A percentile compares a stretch with the other conserved stretches of the same genome.
phyloP scores from a whole-genome alignment of 768 basidiomycete genomes.

The Lactarius vividus region DNA sequence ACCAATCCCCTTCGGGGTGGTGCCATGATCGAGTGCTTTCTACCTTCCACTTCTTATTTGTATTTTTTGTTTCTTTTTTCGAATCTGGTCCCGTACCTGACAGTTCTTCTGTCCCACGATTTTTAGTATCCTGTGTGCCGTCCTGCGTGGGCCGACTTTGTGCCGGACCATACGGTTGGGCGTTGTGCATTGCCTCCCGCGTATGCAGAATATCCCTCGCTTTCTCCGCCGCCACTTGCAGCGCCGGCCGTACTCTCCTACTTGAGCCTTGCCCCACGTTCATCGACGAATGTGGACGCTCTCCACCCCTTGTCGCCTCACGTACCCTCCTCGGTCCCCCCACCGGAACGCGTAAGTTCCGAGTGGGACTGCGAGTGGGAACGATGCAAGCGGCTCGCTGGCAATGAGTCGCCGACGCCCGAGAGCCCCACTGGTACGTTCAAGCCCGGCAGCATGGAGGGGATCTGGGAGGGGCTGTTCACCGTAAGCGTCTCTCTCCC shows the following conservation, averaged over 20 bases:
- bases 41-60: background rate
- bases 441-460: slow-evolving; percentile 66
- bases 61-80: background rate
- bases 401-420: slow-evolving; percentile 35
- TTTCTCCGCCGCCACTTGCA: slow-evolving; percentile 61
- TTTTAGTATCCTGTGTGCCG: slow-evolving; percentile 59
- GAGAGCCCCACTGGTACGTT: slow-evolving; percentile 47
- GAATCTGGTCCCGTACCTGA: background rate
- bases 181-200: slow-evolving; percentile 15
- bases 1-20: background rate
- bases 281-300: slow-evolving; percentile 29
- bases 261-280: slow-evolving; percentile 47
- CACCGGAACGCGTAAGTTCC: slow-evolving; percentile 34
- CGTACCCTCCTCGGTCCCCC: slow-evolving; percentile 28
- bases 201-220: slow-evolving; percentile 40
- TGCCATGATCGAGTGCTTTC: background rate
- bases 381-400: slow-evolving; percentile 42
- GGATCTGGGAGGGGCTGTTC: slow-evolving; percentile 79
- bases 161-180: slow-evolving; percentile 35
- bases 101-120: slow-evolving; percentile 1
- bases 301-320: slow-evolving; percentile 32
- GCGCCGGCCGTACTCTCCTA: slow-evolving; percentile 72
- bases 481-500: slow-evolving; percentile 45
- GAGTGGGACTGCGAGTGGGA: slow-evolving; percentile 77
- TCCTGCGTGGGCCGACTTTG: slow-evolving; percentile 58